Percentiles rank a stretch among this genome's conserved stretches.
Conservation (phyloP, 2,329 filamentous ascomycete genomes). For the Myriosclerotinia curreyana region DNA sequence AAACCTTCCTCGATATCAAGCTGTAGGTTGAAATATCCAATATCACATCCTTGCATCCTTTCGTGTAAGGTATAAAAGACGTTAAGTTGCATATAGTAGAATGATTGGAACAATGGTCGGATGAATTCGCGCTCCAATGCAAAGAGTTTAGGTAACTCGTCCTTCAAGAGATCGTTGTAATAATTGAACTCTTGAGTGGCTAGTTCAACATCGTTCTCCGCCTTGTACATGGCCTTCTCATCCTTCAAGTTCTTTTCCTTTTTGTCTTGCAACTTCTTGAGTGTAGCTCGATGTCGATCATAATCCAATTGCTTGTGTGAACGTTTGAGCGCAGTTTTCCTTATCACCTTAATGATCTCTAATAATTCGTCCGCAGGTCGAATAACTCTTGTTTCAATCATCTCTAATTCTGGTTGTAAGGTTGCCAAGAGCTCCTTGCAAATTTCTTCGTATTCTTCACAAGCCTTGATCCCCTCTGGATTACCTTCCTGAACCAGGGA, state of each 20-base stretch:
- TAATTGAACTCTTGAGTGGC: slow-evolving; percentile 96
- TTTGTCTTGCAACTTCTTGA: slow-evolving; percentile 97
- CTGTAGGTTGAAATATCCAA: slow-evolving; percentile 94
- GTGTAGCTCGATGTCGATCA: slow-evolving; percentile 74
- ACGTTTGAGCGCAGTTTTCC: slow-evolving; percentile 83
- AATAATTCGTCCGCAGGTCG: slow-evolving; percentile 89
- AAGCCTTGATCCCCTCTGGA: slow-evolving; percentile 87
- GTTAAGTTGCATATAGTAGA: slow-evolving; percentile 99
- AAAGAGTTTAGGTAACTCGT: slow-evolving; percentile 91
- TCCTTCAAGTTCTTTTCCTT: slow-evolving; percentile 96
- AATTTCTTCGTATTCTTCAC: slow-evolving; percentile 91
- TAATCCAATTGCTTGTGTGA: slow-evolving; percentile 98
- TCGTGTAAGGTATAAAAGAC: slow-evolving; percentile 98
- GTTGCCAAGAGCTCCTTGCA: slow-evolving; percentile 88
- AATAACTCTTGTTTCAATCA: slow-evolving; percentile 92
- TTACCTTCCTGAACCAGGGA: slow-evolving; percentile 80
- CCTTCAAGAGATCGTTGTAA: slow-evolving; percentile 95
- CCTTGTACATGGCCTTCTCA: slow-evolving; percentile 95
- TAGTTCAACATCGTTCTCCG: slow-evolving; percentile 85
- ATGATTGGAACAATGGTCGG: slow-evolving; percentile 93
- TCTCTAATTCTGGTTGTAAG: slow-evolving; percentile 86
- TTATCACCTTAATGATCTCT: slow-evolving; percentile 92
- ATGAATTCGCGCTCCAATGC: slow-evolving; percentile 90
- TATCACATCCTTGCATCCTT: slow-evolving; percentile 95
- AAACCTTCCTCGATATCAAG: slow-evolving; percentile 91